phyloP scores from a whole-genome alignment of 1,139 yeast species.

The Debaryomyces sp. region DNA sequence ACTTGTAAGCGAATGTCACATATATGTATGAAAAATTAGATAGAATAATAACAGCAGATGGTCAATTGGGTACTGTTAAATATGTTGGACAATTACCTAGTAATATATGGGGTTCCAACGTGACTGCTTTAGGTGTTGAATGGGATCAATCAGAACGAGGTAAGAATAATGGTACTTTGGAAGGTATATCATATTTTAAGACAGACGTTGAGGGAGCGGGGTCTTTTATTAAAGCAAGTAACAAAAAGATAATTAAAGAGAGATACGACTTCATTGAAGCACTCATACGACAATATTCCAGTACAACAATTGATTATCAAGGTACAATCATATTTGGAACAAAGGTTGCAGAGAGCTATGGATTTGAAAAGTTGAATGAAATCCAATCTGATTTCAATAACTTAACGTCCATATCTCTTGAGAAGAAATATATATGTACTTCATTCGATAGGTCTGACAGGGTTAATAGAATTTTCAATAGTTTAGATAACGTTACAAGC shows the following conservation, averaged over 20 bases:
- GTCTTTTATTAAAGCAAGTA: conserved; percentile 61
- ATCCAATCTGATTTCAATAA: conserved; percentile 50
- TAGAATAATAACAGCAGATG: conserved; percentile 48
- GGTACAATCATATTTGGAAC: conserved; percentile 46
- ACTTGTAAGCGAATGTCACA: background rate
- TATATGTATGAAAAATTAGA: conserved; percentile 32
- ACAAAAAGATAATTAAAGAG: conserved; percentile 29
- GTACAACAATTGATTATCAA: conserved; percentile 24
- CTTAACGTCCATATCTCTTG: conserved; percentile 54
- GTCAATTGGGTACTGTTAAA: conserved; percentile 62
- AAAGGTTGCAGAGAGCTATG: conserved; percentile 62
- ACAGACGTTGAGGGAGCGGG: conserved; percentile 46
- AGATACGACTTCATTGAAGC: conserved; percentile 49
- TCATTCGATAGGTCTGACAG: conserved; percentile 15
- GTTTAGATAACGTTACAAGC: conserved; percentile 31
- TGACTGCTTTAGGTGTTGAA: conserved; percentile 71
- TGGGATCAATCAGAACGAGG: conserved; percentile 81
- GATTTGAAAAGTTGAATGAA: conserved; percentile 58
- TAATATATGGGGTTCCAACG: conserved; percentile 59
- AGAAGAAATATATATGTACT: conserved; percentile 32
- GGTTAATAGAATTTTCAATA: conserved; percentile 11
- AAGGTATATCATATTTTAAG: conserved; percentile 63
- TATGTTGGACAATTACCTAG: conserved; percentile 55
- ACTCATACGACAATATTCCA: conserved; percentile 45
- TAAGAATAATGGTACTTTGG: conserved; percentile 74